phyloP scores from a whole-genome alignment of 2,329 filamentous ascomycete species.

The Lachnellula willkommii region DNA sequence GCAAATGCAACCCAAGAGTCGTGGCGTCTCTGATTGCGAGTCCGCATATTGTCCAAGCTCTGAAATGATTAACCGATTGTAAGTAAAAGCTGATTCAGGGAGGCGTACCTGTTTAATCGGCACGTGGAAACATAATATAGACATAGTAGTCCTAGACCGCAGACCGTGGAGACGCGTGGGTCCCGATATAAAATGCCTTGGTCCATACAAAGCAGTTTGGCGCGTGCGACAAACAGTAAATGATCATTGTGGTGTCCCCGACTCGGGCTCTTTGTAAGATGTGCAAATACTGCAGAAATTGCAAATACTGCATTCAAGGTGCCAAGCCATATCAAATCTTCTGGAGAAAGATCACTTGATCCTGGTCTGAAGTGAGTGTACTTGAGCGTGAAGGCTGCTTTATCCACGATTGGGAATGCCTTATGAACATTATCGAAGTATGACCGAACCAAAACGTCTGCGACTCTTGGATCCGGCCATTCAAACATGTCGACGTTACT shows the following conservation, averaged over 20 bases:
- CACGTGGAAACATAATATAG: slow-evolving; percentile 23
- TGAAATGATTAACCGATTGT: slow-evolving; percentile 4
- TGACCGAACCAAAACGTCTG: slow-evolving; percentile 13
- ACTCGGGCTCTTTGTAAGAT: slow-evolving; percentile 11
- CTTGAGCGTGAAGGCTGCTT: slow-evolving; percentile 11
- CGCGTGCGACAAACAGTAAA: slow-evolving; percentile 18
- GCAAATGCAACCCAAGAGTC: slow-evolving; percentile 22
- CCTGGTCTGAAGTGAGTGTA: slow-evolving; percentile 11
- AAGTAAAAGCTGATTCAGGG: not conserved
- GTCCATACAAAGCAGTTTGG: slow-evolving; percentile 19
- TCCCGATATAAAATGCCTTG: slow-evolving; percentile 17
- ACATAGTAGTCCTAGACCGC: slow-evolving; percentile 18
- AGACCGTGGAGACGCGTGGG: slow-evolving; percentile 15
- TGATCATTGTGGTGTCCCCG: slow-evolving; percentile 16
- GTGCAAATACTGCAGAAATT: slow-evolving; percentile 18
- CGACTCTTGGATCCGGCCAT: slow-evolving; percentile 16
- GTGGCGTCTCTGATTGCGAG: slow-evolving; percentile 23
- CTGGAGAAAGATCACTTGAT: slow-evolving; percentile 3
- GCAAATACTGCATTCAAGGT: slow-evolving; percentile 24
- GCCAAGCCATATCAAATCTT: slow-evolving; percentile 20
- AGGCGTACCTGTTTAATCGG: slow-evolving; percentile 23
- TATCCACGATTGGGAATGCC: slow-evolving; percentile 19
- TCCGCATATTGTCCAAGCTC: slow-evolving; percentile 25
- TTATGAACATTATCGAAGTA: slow-evolving; percentile 24
- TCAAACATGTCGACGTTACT: slow-evolving; percentile 16